Evolutionary conservation across 495 filamentous ascomycete species (phyloP).

Genomic region (Penicillium paxilli): DNA sequence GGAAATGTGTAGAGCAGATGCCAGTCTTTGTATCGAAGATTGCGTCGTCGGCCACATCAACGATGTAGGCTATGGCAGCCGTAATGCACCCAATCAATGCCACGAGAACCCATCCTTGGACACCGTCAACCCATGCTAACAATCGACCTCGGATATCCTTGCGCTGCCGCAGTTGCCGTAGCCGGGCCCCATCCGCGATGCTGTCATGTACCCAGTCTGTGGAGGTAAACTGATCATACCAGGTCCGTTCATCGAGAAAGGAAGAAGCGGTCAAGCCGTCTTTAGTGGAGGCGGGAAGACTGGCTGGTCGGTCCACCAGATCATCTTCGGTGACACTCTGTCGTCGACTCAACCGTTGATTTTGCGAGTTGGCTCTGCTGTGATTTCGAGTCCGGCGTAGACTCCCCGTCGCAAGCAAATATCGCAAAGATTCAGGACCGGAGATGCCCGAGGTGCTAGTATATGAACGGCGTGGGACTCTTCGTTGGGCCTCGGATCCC

Average conservation of each 20-base stretch:
- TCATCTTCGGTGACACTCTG: constrained; percentile 31
- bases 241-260: constrained; percentile 81
- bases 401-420: constrained; percentile 37
- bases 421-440: constrained; percentile 33
- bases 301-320: constrained; percentile 30
- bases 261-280: constrained; percentile 49
- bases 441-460: constrained; percentile 37
- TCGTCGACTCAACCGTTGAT: constrained; percentile 51
- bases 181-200: constrained; percentile 88
- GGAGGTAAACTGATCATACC: constrained; percentile 99
- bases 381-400: constrained; percentile 61
- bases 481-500: constrained; percentile 20
- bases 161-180: constrained; percentile 75
- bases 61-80: constrained; percentile 81
- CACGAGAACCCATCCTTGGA: constrained; percentile 93
- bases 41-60: constrained; percentile 80
- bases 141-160: constrained; percentile 84
- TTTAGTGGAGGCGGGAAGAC: constrained; percentile 57
- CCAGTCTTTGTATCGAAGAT: constrained; percentile 91
- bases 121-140: constrained; percentile 75
- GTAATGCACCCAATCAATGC: constrained; percentile 88
- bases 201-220: constrained; percentile 99
- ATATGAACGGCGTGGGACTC: constrained; percentile 38
- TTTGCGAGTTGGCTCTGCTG: constrained; percentile 64
- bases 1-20: constrained; percentile 74